These are phyloP conservation scores for Paraconiothyrium brasiliense DNA, from an alignment of 2,329 filamentous ascomycete species.

Conservation along the genomic window DNA sequence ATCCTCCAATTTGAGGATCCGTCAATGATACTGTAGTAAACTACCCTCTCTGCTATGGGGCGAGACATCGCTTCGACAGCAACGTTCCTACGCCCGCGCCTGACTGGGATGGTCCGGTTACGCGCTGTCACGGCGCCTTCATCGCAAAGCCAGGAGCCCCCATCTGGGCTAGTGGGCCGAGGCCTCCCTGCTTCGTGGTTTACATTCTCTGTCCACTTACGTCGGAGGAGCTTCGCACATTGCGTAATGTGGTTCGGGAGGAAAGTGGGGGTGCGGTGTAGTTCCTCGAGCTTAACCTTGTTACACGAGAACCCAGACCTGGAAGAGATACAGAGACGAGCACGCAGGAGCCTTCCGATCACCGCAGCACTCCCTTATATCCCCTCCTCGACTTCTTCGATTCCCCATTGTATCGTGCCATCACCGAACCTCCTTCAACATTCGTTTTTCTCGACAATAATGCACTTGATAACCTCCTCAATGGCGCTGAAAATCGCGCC, in stretches of 20 bases:
- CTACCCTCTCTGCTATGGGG: neutral
- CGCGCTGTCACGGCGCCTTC: neutral
- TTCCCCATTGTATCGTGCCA: neutral
- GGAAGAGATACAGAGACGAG: neutral
- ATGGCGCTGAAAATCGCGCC: neutral
- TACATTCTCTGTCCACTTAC: neutral
- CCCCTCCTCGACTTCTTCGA: slow-evolving; percentile 1
- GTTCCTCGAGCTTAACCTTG: neutral
- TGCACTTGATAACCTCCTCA: neutral
- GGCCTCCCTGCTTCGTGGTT: neutral
- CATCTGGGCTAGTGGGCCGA: neutral
- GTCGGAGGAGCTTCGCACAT: neutral
- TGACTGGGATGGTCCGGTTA: neutral
- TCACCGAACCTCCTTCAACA: neutral
- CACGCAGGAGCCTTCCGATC: neutral
- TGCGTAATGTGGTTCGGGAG: neutral
- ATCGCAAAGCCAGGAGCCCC: neutral
- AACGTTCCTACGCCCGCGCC: neutral
- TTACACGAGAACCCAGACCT: neutral
- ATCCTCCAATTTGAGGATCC: neutral
- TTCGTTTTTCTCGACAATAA: neutral
- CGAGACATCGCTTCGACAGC: neutral
- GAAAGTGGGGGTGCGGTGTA: neutral
- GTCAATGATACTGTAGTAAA: too few species aligned
- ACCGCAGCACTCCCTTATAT: neutral